Conservation (phyloP, 2,329 filamentous ascomycete species). For the Exophiala sp. region DNA sequence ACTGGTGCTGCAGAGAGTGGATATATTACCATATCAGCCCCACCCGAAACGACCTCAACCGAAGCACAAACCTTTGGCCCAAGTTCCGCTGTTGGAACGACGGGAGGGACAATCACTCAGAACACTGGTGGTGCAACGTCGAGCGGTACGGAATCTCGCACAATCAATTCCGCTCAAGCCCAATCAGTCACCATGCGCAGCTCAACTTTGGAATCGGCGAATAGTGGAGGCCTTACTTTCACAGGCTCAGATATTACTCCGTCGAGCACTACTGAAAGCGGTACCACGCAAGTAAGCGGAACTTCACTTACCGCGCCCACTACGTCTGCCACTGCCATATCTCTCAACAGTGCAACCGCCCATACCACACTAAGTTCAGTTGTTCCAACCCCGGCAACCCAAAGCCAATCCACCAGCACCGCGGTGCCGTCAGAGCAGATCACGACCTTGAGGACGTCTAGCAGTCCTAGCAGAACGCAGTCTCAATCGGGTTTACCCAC, state of each 20-base stretch:
- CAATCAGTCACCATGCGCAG: neutral
- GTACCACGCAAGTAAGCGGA: too few relatives aligned
- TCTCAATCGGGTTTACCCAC: neutral
- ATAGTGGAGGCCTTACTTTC: too few relatives aligned
- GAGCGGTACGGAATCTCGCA: neutral
- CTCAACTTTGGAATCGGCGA: neutral
- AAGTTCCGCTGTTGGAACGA: neutral
- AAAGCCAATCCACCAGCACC: neutral
- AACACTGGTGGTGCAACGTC: neutral
- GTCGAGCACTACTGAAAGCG: neutral
- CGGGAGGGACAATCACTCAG: neutral
- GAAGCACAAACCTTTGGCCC: neutral
- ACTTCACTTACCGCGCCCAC: too few relatives aligned
- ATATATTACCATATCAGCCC: neutral
- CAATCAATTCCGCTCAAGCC: neutral
- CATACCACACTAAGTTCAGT: neutral
- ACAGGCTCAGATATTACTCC: neutral
- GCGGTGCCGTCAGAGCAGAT: neutral
- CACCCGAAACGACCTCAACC: neutral
- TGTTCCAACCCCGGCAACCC: neutral
- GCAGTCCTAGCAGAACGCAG: neutral
- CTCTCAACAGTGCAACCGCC: neutral
- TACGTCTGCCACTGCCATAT: too few relatives aligned
- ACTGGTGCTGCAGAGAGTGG: neutral
- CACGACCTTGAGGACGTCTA: constrained; percentile 9